A percentile compares a stretch with the other conserved stretches of the same genome.
Evolutionary conservation across 768 basidiomycete species (phyloP).

Genomic region (Suillus americanus): DNA sequence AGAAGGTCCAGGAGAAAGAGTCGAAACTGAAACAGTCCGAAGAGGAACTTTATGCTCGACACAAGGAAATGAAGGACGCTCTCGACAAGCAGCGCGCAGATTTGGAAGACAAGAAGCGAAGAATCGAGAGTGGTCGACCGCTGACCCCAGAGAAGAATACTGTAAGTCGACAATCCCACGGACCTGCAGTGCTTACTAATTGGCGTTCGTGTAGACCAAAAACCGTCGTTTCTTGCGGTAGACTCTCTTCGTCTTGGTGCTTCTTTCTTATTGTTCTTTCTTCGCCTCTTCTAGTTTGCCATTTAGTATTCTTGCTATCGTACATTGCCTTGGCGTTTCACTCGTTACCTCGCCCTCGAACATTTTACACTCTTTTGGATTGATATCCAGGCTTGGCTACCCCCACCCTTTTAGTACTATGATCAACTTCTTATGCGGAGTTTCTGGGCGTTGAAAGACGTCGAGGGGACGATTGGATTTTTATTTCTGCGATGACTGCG

Average conservation of each 20-base stretch:
- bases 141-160: conserved; percentile 92
- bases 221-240: conserved; percentile 38
- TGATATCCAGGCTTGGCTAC: conserved; percentile 53
- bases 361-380: conserved; percentile 58
- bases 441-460: conserved; percentile 19
- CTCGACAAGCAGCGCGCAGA: conserved; percentile 94
- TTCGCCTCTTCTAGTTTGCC: conserved; percentile 38
- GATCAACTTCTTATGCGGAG: conserved; percentile 40
- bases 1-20: conserved; percentile 99
- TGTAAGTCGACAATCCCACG: conserved; percentile 46
- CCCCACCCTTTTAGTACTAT: conserved; percentile 46
- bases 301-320: conserved; percentile 39
- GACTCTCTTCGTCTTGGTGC: conserved; percentile 9
- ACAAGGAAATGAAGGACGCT: conserved; percentile 99
- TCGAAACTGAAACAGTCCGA: conserved; percentile 98
- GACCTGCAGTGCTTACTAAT: conserved; percentile 12
- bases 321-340: conserved; percentile 39
- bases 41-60: conserved; percentile 97
- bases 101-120: conserved; percentile 97
- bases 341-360: conserved; percentile 37
- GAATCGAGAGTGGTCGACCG: conserved; percentile 91
- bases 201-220: conserved; percentile 28
- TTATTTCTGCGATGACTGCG: conserved; percentile 14
- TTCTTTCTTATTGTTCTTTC: conserved; percentile 20
- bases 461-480: conserved; percentile 26